Evolutionary conservation across 345 rosid species (phyloP), one percentile per base, ranked within the genome.

Genomic region (Hevea brasiliensis): DNA sequence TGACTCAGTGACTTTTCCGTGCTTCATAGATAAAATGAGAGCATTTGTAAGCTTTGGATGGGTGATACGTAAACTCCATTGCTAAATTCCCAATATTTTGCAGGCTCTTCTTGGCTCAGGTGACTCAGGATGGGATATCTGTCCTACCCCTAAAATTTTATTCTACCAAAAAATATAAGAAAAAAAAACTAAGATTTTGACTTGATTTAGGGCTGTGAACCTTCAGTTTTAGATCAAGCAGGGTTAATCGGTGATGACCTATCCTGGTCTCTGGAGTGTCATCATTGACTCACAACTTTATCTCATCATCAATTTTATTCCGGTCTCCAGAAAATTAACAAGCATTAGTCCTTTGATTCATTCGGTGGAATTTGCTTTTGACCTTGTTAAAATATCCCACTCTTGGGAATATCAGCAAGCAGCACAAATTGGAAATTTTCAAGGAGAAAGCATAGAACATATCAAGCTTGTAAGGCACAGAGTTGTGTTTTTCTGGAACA

Each of bases 301-400:
- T 42, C 53, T 53, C 6, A 68, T 68, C 72, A 68, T 47, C 15
- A 37, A 32, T 54, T 50, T 67, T 1, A 53, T 50, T 58, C 14
- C 53, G 60, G 11, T 8, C 9, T 9, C 15, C 60, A 56, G 15
- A 1, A 56, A 56, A 47, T 47, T 8, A 55, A 55, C 59, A 57
- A 26, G 61, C 14, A 10, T n/a, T 57, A n/a, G n/a, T 57, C 21
- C 18, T 6, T 56, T 0, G 60, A 21, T 56, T 55, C n/a, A 55
- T n/a, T n/a, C 14, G 1, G 27, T 20, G 3, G 24, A 21, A 56
- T 3, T 54, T 20, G 59, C 9, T 54, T n/a, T n/a, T n/a, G n/a
- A n/a, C n/a, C n/a, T n/a, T n/a, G 4, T 58, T 10, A 58, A 24
- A n/a, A 58, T 35, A 58, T 58, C 32, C 37, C 26, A 11, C 17